Evolutionary conservation across 352 stramenopile genomes (phyloP), one percentile per base, ranked within the genome.

Genomic region (Aphanomyces stellatus): DNA sequence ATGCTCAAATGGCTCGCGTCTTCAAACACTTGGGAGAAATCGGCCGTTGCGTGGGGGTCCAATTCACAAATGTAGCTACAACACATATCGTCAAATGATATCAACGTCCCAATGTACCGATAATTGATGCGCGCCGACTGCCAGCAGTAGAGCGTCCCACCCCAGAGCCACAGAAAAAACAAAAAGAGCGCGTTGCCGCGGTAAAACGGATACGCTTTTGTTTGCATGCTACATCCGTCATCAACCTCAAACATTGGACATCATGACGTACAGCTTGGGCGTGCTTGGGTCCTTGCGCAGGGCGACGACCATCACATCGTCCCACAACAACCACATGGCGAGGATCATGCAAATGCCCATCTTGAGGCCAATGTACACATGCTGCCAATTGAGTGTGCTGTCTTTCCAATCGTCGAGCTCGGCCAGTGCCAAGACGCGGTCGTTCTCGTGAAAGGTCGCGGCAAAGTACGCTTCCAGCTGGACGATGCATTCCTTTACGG

Each of bases 1-100:
- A 99, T 96, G 15, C 89, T 97, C 77, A 98, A 96, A 74, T 98
- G 96, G n/a, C 96, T 97, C 17, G 93, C 93, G 74, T 98, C 91
- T 69, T 95, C 96, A 69, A 98, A 98, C 24, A 98, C 95, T 60
- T 90, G 76, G 66, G 82, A 72, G 88, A 88, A 79, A 74, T 88
- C 74, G 71, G 95, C 87, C 71, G 72, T 85, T 62, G 73, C 76
- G n/a, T 80, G 75, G 22, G 91, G 91, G 56, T 98, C 82, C 28
- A 98, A 82, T 62, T 98, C 91, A 74, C 98, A 98, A 40, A 98
- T 92, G 40, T 57, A 57, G 11, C 49, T 57, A 34, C 30, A 13
- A n/a, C n/a, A n/a, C n/a, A n/a, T n/a, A n/a, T n/a, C n/a, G n/a
- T n/a, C n/a, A n/a, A n/a, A n/a, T n/a, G n/a, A 57, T 28, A 30